A percentile compares a stretch with the other conserved stretches of the same genome.
Evolutionary conservation across 2,329 filamentous ascomycete species (phyloP).

Genomic region (Pyricularia sp.): DNA sequence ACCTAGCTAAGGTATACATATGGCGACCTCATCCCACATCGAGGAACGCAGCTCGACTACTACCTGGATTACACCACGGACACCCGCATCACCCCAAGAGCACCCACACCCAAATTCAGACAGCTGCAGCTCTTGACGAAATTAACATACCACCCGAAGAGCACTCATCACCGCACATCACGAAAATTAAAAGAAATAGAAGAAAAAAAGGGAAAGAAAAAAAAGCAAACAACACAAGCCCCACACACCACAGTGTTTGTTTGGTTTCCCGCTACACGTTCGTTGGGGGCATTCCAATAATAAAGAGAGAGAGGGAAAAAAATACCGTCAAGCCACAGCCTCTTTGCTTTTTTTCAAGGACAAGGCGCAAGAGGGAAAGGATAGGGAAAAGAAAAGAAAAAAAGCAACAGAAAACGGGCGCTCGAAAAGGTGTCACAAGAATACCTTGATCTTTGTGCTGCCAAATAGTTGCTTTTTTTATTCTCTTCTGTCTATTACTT

Average conservation of each 20-base stretch:
- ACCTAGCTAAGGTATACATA: background rate
- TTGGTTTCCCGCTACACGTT: background rate
- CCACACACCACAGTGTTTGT: background rate
- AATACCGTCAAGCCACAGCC: background rate
- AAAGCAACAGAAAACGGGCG: constrained; percentile 1
- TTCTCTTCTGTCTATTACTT: background rate
- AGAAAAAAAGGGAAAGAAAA: too few relatives aligned
- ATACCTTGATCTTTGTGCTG: background rate
- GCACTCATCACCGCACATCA: background rate
- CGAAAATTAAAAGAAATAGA: too few relatives aligned
- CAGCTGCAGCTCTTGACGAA: background rate
- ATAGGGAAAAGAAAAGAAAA: background rate
- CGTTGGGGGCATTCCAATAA: background rate
- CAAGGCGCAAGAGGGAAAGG: background rate
- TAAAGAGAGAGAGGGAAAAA: too few relatives aligned
- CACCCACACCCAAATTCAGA: background rate
- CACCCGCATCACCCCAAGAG: background rate
- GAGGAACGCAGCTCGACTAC: background rate
- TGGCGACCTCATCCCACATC: background rate
- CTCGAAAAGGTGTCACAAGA: background rate
- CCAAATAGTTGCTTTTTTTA: background rate
- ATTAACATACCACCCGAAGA: background rate
- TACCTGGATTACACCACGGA: background rate
- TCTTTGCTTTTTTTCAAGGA: background rate
- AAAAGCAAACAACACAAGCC: background rate